Conservation (phyloP, 1,284 basidiomycete genomes). For the Naganishia sp. region DNA sequence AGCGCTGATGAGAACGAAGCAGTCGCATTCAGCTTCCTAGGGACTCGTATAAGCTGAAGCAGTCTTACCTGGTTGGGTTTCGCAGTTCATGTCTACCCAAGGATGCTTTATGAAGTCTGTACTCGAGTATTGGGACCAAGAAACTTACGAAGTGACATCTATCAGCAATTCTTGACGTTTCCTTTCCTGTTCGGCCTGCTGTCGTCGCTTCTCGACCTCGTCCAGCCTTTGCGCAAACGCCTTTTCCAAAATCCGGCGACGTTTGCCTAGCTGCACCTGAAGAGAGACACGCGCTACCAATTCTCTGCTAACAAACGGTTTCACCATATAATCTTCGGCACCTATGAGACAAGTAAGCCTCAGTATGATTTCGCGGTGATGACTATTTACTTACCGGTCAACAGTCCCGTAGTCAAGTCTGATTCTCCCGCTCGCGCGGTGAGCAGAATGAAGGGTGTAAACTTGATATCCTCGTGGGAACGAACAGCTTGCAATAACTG, state of each 20-base stretch:
- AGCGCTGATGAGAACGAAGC: constrained; percentile 18
- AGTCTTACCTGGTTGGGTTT: background rate
- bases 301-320: constrained; percentile 53
- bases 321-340: constrained; percentile 53
- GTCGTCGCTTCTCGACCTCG: constrained; percentile 49
- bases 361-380: background rate
- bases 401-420: constrained; percentile 43
- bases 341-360: background rate
- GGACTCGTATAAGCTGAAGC: background rate
- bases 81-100: background rate
- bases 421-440: constrained; percentile 42
- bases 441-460: constrained; percentile 47
- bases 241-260: constrained; percentile 43
- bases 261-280: constrained; percentile 50
- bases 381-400: constrained; percentile 43
- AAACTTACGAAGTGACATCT: constrained; percentile 47
- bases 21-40: constrained; percentile 3
- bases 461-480: constrained; percentile 33
- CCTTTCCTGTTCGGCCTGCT: constrained; percentile 51
- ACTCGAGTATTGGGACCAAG: background rate
- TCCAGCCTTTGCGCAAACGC: constrained; percentile 46
- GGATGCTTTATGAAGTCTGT: background rate
- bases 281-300: constrained; percentile 51
- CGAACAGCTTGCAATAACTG: constrained; percentile 27
- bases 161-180: constrained; percentile 52